Evolutionary conservation across 2,329 filamentous ascomycete species (phyloP).

Genomic region (Fusarium falciforme): DNA sequence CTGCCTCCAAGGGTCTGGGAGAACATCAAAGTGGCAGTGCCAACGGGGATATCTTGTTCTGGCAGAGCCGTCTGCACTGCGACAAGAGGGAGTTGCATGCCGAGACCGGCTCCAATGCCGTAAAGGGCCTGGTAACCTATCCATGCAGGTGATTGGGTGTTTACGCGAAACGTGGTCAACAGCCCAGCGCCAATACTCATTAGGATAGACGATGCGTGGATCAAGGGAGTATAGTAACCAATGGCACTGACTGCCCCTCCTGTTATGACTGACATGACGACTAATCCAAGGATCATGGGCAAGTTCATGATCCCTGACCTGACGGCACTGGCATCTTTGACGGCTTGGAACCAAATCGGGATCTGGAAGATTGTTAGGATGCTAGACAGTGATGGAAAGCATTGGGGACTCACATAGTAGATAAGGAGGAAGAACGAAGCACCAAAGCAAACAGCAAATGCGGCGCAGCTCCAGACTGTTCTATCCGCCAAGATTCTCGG

Average conservation of each 20-base stretch:
- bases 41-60: neutral
- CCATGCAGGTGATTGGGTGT: neutral
- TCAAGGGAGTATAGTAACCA: neutral
- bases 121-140: neutral
- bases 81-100: neutral
- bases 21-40: neutral
- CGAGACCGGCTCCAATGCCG: neutral
- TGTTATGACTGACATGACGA: neutral
- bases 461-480: constrained; percentile 48
- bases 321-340: neutral
- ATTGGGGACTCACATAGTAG: constrained; percentile 45
- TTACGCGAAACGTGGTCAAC: neutral
- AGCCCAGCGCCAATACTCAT: neutral
- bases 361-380: neutral
- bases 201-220: neutral
- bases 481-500: constrained; percentile 51
- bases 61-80: neutral
- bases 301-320: constrained; percentile 3
- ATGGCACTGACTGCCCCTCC: neutral
- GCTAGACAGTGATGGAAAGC: neutral
- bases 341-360: constrained; percentile 9
- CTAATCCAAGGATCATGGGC: constrained; percentile 1
- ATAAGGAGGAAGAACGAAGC: constrained; percentile 55
- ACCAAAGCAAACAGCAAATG: constrained; percentile 53
- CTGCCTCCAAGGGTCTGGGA: neutral